Percentiles rank a stretch among this genome's conserved stretches.
These are phyloP conservation scores for Saprolegnia diclina DNA, from an alignment of 352 stramenopile genomes.

Conservation along the genomic window DNA sequence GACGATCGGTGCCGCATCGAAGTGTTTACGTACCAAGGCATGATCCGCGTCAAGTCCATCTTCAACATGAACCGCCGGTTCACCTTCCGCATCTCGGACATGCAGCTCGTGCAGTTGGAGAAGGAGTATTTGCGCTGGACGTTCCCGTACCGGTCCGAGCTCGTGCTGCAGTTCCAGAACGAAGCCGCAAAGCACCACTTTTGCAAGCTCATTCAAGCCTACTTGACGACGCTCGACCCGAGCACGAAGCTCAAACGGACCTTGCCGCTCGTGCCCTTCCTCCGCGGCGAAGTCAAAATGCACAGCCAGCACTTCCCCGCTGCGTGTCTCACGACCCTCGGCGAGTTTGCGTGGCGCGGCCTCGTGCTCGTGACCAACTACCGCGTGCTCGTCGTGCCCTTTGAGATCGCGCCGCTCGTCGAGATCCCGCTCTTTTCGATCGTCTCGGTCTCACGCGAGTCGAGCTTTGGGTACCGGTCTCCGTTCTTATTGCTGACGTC, in stretches of 20 bases:
- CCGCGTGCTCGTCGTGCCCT: slow-evolving; percentile 60
- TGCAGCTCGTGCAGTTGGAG: slow-evolving; percentile 35
- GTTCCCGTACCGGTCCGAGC: slow-evolving; percentile 48
- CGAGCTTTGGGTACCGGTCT: neutral
- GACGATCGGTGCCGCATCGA: slow-evolving; percentile 72
- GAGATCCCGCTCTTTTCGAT: slow-evolving; percentile 78
- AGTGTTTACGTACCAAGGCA: slow-evolving; percentile 59
- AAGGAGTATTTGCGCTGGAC: slow-evolving; percentile 39
- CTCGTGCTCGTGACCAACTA: slow-evolving; percentile 71
- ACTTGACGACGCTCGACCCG: slow-evolving; percentile 30
- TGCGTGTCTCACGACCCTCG: slow-evolving; percentile 30
- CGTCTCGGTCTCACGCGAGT: slow-evolving; percentile 33
- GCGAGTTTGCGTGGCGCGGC: slow-evolving; percentile 33
- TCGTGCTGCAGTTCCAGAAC: slow-evolving; percentile 73
- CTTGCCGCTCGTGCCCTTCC: slow-evolving; percentile 14
- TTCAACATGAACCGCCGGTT: slow-evolving; percentile 73
- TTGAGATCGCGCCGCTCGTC: slow-evolving; percentile 46
- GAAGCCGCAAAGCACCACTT: slow-evolving; percentile 63
- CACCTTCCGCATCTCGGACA: slow-evolving; percentile 67
- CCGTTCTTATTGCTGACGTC: slow-evolving; percentile 50
- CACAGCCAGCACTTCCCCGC: slow-evolving; percentile 27
- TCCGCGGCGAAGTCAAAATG: slow-evolving; percentile 30
- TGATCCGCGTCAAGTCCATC: slow-evolving; percentile 72
- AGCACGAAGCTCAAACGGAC: neutral
- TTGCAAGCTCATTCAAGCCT: slow-evolving; percentile 52